Evolutionary conservation across 1,139 yeast species (phyloP).

Genomic region (Geotrichum macrosporum): DNA sequence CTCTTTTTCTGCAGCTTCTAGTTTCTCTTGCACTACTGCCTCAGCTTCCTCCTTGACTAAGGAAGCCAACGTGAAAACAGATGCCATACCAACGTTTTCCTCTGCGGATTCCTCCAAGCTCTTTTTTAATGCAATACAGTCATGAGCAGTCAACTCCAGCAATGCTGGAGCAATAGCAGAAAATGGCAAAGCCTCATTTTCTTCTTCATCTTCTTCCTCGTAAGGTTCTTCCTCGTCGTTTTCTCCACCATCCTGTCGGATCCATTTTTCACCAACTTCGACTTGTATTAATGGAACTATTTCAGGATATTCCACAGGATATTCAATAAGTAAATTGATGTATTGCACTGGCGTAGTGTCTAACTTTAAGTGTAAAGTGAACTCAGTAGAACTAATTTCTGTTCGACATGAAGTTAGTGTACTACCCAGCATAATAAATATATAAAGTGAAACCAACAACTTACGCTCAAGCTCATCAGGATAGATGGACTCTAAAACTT

Average conservation of each 20-base stretch:
- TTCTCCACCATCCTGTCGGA: too few relatives aligned
- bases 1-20: slow-evolving; percentile 51
- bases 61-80: slow-evolving; percentile 73
- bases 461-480: slow-evolving; percentile 70
- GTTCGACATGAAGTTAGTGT: neutral
- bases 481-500: slow-evolving; percentile 76
- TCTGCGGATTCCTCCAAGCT: slow-evolving; percentile 52
- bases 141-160: slow-evolving; percentile 30
- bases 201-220: slow-evolving; percentile 41
- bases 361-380: slow-evolving; percentile 41
- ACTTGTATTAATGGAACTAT: slow-evolving; percentile 55
- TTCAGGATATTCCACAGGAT: slow-evolving; percentile 70
- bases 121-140: slow-evolving; percentile 45
- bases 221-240: slow-evolving; percentile 42
- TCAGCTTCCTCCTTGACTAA: slow-evolving; percentile 79
- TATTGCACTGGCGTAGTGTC: slow-evolving; percentile 57
- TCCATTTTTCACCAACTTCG: slow-evolving; percentile 38
- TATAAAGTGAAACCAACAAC: slow-evolving; percentile 29
- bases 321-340: slow-evolving; percentile 53
- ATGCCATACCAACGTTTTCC: slow-evolving; percentile 78
- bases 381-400: slow-evolving; percentile 32
- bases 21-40: slow-evolving; percentile 52
- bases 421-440: neutral
- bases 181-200: slow-evolving; percentile 17
- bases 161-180: slow-evolving; percentile 20